A percentile compares a stretch with the other conserved stretches of the same genome.
Conservation (phyloP, 2,329 filamentous ascomycete genomes). For the Paraphaeosphaeria minitans region DNA sequence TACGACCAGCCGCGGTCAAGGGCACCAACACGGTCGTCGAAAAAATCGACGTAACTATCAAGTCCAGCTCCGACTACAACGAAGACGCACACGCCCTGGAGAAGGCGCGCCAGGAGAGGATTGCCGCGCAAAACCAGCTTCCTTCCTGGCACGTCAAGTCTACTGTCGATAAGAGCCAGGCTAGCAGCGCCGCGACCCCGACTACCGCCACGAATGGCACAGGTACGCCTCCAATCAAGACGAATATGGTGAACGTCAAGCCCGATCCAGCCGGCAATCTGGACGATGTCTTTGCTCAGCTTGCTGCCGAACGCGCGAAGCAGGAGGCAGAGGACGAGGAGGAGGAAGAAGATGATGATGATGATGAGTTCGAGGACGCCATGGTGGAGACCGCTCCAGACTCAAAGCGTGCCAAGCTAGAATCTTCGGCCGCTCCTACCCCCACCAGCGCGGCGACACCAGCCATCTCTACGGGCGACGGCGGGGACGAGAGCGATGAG, state of each 20-base stretch:
- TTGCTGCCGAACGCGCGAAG: slow-evolving; percentile 63
- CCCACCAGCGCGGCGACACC: slow-evolving; percentile 39
- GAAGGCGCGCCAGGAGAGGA: slow-evolving; percentile 66
- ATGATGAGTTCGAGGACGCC: slow-evolving; percentile 51
- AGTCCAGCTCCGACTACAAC: slow-evolving; percentile 67
- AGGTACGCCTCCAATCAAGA: slow-evolving; percentile 43
- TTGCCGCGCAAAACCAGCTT: slow-evolving; percentile 70
- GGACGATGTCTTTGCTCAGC: slow-evolving; percentile 69
- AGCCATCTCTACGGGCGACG: slow-evolving; percentile 48
- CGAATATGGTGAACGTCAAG: slow-evolving; percentile 57
- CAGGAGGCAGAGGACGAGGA: slow-evolving; percentile 48
- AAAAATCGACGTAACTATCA: slow-evolving; percentile 72
- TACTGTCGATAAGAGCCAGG: slow-evolving; percentile 64
- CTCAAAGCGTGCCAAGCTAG: slow-evolving; percentile 67
- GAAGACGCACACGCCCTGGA: slow-evolving; percentile 71
- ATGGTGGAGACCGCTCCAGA: slow-evolving; percentile 45
- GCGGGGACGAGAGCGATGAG: slow-evolving; percentile 54
- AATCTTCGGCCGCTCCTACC: slow-evolving; percentile 50
- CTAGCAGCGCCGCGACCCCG: slow-evolving; percentile 41
- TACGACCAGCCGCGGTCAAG: slow-evolving; percentile 70
- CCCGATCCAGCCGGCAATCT: slow-evolving; percentile 61
- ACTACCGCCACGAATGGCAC: slow-evolving; percentile 47
- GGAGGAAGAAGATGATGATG: slow-evolving; percentile 53
- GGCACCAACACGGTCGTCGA: slow-evolving; percentile 70
- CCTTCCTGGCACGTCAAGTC: slow-evolving; percentile 75